Evolutionary conservation across 768 basidiomycete species (phyloP), one percentile per base, ranked within the genome.

Genomic region (Favolaschia claudopus): DNA sequence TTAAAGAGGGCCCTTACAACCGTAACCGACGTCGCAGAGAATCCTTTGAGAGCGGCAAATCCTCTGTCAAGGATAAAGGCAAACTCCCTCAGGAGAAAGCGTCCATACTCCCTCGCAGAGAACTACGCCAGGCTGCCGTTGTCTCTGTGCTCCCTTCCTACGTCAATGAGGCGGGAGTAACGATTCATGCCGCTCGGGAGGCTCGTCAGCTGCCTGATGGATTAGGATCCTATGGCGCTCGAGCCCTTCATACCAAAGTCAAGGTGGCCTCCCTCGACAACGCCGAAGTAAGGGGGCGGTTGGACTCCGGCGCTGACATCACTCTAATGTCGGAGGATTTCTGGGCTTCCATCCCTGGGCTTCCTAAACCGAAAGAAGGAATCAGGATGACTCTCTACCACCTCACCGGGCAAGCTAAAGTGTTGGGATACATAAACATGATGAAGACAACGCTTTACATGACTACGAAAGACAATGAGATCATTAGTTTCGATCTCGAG

Each of bases 181-280:
- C 20, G 27, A 19, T 51, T 10, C 49, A 10, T 8, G 2, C 10
- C 20, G 49, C 75, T 80, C 58, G 70, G 27, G 46, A 55, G 28
- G 42, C 42, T 8, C 33, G 54, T 2, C 54, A 55, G 8, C 38
- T 57, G 5, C 46, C 55, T 17, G 45, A 42, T 17, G 46, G 46
- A 7, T 20, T 57, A 6, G 46, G 46, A 1, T 46, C 55, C 2
- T 29, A 40, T 1, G 55, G 55, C 7, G n/a, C 55, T 24, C 15
- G 38, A 15, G 55, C 55, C 3, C 31, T 57, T 2, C 55, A 57
- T 32, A 20, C 42, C 2, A 39, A 24, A 8, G 44, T 31, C 3
- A 28, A 38, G 19, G 31, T 56, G 3, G 55, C 19, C 6, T 31
- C 45, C 7, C 7, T 32, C 1, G 47, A 29, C 3, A 9, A 31